Percentiles rank a stretch among this genome's conserved stretches.
These are phyloP conservation scores for Cymbomonas tetramitiformis DNA, from an alignment of 139 green algal genomes.

Conservation along the genomic window DNA sequence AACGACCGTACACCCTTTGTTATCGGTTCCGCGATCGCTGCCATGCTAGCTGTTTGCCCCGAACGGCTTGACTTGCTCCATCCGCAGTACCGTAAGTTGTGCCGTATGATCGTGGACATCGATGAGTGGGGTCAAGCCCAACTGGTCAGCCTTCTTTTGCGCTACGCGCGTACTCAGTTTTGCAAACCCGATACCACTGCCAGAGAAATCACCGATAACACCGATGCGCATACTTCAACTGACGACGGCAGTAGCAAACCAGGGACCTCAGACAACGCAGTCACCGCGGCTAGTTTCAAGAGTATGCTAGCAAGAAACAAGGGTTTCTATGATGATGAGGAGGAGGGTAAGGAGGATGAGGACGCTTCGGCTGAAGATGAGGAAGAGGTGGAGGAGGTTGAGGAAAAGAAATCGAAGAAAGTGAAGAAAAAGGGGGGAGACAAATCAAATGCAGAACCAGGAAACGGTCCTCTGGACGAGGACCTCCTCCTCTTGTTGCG, in stretches of 20 bases:
- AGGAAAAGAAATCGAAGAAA: background rate
- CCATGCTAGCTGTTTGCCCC: slow-evolving; percentile 18
- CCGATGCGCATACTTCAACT: no score
- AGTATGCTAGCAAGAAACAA: no score
- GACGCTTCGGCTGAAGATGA: slow-evolving; percentile 1
- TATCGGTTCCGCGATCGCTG: slow-evolving; percentile 6
- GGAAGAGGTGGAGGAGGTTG: background rate
- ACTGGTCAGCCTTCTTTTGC: slow-evolving; percentile 6
- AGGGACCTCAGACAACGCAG: no score
- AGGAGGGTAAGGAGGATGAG: background rate
- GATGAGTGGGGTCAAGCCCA: slow-evolving; percentile 21
- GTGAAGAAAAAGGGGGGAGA: background rate
- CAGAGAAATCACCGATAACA: no score
- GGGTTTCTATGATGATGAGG: background rate
- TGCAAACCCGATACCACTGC: background rate
- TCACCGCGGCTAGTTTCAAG: no score
- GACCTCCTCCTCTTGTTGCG: slow-evolving; percentile 16
- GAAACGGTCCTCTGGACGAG: slow-evolving; percentile 6
- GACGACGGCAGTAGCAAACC: no score
- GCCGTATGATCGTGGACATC: slow-evolving; percentile 18
- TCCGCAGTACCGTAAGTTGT: slow-evolving; percentile 16
- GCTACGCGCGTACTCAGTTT: slow-evolving; percentile 19
- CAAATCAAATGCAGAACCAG: background rate
- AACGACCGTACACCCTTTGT: slow-evolving; percentile 30
- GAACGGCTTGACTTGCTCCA: slow-evolving; percentile 15